Evolutionary conservation across 169 alveolate genomes (phyloP).

Genomic region (Plasmodium cynomolgi): DNA sequence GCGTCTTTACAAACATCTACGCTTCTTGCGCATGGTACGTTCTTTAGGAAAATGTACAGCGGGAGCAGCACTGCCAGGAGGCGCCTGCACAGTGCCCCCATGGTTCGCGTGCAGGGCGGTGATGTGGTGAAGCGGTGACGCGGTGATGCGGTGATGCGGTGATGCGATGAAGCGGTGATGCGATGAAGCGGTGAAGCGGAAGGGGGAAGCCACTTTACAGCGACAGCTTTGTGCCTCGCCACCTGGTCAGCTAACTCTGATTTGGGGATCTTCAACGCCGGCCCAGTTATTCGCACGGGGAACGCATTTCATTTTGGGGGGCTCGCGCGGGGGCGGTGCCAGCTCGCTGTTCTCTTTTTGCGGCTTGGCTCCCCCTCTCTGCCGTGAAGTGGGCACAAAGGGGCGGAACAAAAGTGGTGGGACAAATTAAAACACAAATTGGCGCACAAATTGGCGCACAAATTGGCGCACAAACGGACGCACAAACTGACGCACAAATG

Average conservation of each 20-base stretch:
- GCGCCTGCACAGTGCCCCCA: neutral
- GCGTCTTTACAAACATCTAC: constrained; percentile 42
- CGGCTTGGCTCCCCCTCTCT: neutral
- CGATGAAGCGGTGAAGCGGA: neutral
- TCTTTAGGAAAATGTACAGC: neutral
- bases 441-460: too few species aligned
- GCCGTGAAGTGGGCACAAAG: neutral
- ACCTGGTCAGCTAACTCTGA: neutral
- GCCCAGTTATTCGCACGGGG: neutral
- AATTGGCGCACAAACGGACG: too few species aligned
- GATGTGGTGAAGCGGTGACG: neutral
- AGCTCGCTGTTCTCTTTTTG: neutral
- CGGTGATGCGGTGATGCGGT: neutral
- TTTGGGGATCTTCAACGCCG: neutral
- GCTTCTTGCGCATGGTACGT: neutral
- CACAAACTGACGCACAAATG: neutral
- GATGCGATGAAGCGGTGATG: neutral
- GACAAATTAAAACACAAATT: too few species aligned
- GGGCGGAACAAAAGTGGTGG: neutral
- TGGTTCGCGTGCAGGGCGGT: neutral
- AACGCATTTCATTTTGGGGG: neutral
- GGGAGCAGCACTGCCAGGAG: neutral
- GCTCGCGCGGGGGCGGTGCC: neutral
- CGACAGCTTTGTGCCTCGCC: neutral
- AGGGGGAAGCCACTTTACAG: neutral